Evolutionary conservation across 345 rosid species (phyloP).

Genomic region (Rhizophora apiculata): DNA sequence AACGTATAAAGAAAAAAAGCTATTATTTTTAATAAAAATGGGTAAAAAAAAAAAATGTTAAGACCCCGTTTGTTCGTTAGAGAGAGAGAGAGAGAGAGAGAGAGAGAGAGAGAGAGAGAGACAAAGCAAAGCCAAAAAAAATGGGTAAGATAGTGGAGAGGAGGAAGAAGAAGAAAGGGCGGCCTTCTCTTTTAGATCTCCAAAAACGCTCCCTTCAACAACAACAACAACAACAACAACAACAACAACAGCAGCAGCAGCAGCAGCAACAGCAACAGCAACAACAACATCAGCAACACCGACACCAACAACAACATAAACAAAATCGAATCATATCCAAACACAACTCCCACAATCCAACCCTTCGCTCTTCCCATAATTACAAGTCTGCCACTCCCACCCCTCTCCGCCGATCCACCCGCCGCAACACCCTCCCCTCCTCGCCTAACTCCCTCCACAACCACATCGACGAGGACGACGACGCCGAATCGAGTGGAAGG

Average conservation of each 20-base stretch:
- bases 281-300: not conserved
- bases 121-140: not conserved
- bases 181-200: slow-evolving; percentile 28
- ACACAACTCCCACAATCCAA: not conserved
- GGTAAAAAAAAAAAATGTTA: not conserved
- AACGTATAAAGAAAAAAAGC: not conserved
- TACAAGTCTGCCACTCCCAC: slow-evolving; percentile 37
- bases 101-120: not conserved
- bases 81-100: not conserved
- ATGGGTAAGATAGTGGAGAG: slow-evolving; percentile 12
- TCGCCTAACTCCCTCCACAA: slow-evolving; percentile 1
- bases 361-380: slow-evolving; percentile 21
- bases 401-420: slow-evolving; percentile 51
- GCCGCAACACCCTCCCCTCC: slow-evolving; percentile 31
- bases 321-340: not conserved
- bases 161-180: slow-evolving; percentile 29
- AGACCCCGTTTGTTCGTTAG: slow-evolving; percentile 27
- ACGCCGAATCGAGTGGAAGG: not conserved
- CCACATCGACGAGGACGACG: slow-evolving; percentile 1
- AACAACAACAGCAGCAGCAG: not conserved
- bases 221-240: slow-evolving; percentile 1
- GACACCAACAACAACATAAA: not conserved
- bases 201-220: slow-evolving; percentile 19
- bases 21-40: too few relatives aligned
- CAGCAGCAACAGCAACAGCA: slow-evolving; percentile 1